Conservation (phyloP, 2,329 filamentous ascomycete genomes). For the Xylaria sp. region DNA sequence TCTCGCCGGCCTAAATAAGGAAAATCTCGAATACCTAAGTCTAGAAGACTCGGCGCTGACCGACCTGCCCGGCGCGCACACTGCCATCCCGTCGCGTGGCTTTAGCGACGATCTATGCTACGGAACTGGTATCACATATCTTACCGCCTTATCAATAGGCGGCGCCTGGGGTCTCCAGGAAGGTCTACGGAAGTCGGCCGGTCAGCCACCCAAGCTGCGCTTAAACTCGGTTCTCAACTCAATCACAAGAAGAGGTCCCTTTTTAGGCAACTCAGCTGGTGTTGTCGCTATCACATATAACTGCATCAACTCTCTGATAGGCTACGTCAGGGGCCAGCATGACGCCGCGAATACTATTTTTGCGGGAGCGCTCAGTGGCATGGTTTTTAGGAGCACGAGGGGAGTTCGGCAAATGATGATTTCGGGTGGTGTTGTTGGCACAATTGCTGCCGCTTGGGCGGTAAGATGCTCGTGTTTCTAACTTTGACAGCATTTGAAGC, state of each 20-base stretch:
- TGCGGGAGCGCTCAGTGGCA: slow-evolving; percentile 87
- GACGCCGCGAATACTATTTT: slow-evolving; percentile 89
- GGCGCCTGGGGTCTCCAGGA: slow-evolving; percentile 94
- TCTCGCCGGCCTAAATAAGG: slow-evolving; percentile 90
- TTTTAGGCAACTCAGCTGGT: slow-evolving; percentile 94
- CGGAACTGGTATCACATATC: slow-evolving; percentile 92
- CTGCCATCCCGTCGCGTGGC: slow-evolving; percentile 90
- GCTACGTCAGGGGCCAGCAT: slow-evolving; percentile 82
- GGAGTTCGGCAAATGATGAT: slow-evolving; percentile 93
- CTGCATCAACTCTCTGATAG: slow-evolving; percentile 85
- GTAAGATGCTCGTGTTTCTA: slow-evolving; percentile 60
- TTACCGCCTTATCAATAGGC: slow-evolving; percentile 85
- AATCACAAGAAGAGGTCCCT: slow-evolving; percentile 90
- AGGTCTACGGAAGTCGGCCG: slow-evolving; percentile 81
- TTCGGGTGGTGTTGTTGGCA: slow-evolving; percentile 88
- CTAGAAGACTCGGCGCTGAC: slow-evolving; percentile 92
- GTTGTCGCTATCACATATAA: slow-evolving; percentile 98
- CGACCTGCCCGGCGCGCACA: slow-evolving; percentile 84
- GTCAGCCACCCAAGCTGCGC: slow-evolving; percentile 85
- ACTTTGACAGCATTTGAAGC: slow-evolving; percentile 48
- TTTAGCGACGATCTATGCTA: slow-evolving; percentile 99
- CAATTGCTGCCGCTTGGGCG: slow-evolving; percentile 87
- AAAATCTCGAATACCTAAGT: slow-evolving; percentile 92
- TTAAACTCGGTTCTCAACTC: slow-evolving; percentile 96
- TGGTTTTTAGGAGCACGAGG: slow-evolving; percentile 95